Percentiles rank a stretch among this genome's conserved stretches.
Evolutionary conservation across 2,329 filamentous ascomycete genomes (phyloP).

Genomic region (Lasiodiplodia sp.): DNA sequence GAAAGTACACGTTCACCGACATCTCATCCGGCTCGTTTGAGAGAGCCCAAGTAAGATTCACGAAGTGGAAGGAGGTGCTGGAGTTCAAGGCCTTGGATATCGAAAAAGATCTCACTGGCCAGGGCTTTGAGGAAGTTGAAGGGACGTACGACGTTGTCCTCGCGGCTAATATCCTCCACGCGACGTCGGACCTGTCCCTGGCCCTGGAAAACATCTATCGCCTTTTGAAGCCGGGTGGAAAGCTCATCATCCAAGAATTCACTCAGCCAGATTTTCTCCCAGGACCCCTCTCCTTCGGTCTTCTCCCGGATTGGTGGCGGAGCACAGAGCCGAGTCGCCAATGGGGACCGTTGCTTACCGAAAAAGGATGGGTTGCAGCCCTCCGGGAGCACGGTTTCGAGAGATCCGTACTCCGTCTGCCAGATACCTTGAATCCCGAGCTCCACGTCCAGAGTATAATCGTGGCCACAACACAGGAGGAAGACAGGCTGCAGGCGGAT

Average conservation of each 20-base stretch:
- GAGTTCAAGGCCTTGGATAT: constrained; percentile 29
- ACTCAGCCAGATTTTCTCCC: constrained; percentile 8
- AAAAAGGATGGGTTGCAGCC: constrained; percentile 16
- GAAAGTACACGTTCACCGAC: constrained; percentile 36
- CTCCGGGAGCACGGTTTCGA: constrained; percentile 13
- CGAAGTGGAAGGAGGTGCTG: constrained; percentile 18
- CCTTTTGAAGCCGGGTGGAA: constrained; percentile 50
- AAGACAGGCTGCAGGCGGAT: constrained; percentile 2
- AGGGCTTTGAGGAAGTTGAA: constrained; percentile 32
- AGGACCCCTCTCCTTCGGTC: not conserved
- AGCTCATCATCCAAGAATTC: constrained; percentile 45
- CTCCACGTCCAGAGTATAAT: constrained; percentile 19
- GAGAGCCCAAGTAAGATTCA: constrained; percentile 24
- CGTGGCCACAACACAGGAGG: constrained; percentile 11
- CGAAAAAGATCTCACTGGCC: constrained; percentile 26
- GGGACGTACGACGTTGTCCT: constrained; percentile 29
- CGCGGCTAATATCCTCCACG: constrained; percentile 31
- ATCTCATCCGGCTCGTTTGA: constrained; percentile 36
- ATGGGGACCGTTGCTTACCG: constrained; percentile 15
- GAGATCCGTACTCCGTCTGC: constrained; percentile 13
- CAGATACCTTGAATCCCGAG: constrained; percentile 13
- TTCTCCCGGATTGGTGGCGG: constrained; percentile 31
- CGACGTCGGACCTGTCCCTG: constrained; percentile 29
- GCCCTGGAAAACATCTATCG: constrained; percentile 32
- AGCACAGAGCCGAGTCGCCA: constrained; percentile 11